Base-by-base conservation (phyloP, 2,329 filamentous ascomycete genomes). In the Arthrobotrys sphaeroides region DNA sequence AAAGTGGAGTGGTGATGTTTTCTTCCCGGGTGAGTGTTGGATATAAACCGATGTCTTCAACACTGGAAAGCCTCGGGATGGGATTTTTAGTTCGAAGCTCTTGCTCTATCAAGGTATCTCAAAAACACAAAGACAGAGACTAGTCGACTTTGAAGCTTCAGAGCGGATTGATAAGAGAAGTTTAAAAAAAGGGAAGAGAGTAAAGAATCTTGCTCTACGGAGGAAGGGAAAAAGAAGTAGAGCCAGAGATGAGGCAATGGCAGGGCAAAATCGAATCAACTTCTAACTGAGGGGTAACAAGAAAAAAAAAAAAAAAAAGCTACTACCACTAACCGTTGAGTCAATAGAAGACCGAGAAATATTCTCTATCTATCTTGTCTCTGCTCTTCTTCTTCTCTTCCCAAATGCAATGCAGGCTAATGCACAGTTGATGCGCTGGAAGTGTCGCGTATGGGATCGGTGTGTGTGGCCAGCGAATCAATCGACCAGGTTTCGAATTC, bases 211-310 rank as follows among this genome's bases (percentile, higher is more conserved):
- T 38, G 16, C 22, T 6, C 5, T 31, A 5, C 16, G 24, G 22
- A 5, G 22, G 28, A n/a, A 10, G 28, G 13, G 2, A 31, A 13
- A 22, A 13, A 20, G 40, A 20, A 45, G 3, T 3, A 62, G 57
- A 40, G 62, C 38, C 43, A 70, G 66, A 70, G 66, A 73, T 73
- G 69, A 73, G 60, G 69, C 60, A 73, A 66, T 66, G 38, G 22
- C 36, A 36, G 20, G 26, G 5, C 28, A 59, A 33, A 43, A 65
- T 26, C 60, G 40, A 64, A 47, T 31, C 68, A 73, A 66, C n/a
- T n/a, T n/a, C n/a, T n/a, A n/a, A n/a, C 60, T 73, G 69, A 73
- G 69, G 69, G 69, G 69, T 73, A 73, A 61, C 18, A 51, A 65
- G 45, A 38, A 38, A 28, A 64, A 26, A 43, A 31, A 28, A 53